These are phyloP conservation scores for Tolypocladium inflatum DNA, from an alignment of 2,329 filamentous ascomycete genomes.

Conservation along the genomic window DNA sequence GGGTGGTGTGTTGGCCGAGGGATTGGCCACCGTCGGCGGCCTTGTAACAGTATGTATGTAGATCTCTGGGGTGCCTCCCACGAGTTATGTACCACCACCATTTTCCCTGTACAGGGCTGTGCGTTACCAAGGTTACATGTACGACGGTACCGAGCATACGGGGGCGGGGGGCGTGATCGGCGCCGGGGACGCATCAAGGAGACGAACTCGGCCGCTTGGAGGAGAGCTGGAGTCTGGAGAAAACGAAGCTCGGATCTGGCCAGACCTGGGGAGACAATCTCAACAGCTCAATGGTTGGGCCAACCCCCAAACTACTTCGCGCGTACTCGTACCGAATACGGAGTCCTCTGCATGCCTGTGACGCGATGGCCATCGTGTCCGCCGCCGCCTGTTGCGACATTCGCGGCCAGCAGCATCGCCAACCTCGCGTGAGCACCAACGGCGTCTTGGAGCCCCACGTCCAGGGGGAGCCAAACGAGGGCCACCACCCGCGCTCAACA, in stretches of 20 bases:
- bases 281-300: too few relatives aligned
- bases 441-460: not conserved
- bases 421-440: not conserved
- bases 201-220: not conserved
- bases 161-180: not conserved
- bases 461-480: not conserved
- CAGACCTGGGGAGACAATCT: not conserved
- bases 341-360: not conserved
- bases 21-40: not conserved
- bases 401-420: not conserved
- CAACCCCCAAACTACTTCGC: too few relatives aligned
- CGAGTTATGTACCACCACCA: not conserved
- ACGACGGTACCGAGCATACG: not conserved
- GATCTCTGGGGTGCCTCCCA: not conserved
- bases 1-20: not conserved
- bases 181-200: not conserved
- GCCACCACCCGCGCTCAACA: not conserved
- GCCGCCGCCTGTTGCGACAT: not conserved
- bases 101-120: not conserved
- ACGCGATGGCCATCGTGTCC: not conserved
- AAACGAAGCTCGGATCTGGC: not conserved
- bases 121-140: not conserved
- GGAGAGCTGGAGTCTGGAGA: not conserved
- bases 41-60: not conserved
- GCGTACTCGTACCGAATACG: too few relatives aligned